Evolutionary conservation across 2,329 filamentous ascomycete genomes (phyloP).

Genomic region (Rutstroemia sp.): DNA sequence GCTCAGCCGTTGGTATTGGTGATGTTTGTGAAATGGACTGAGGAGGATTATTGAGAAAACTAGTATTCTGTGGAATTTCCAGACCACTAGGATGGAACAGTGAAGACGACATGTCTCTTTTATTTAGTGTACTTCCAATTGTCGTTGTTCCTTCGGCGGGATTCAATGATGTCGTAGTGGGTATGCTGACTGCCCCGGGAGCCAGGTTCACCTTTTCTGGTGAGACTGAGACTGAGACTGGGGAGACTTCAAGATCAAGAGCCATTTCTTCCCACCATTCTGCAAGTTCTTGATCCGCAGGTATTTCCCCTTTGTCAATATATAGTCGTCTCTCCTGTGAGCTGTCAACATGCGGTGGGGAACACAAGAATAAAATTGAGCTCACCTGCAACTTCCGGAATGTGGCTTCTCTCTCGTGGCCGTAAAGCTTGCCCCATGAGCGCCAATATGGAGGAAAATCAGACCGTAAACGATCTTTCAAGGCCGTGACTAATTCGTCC

Average conservation of each 20-base stretch:
- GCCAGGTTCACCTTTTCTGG: neutral
- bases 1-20: no score
- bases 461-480: neutral
- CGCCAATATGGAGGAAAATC: neutral
- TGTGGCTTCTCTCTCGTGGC: neutral
- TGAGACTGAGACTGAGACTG: no score
- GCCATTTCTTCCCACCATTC: neutral
- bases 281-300: neutral
- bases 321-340: neutral
- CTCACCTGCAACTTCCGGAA: neutral
- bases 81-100: no score
- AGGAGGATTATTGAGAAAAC: no score
- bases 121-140: neutral
- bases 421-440: neutral
- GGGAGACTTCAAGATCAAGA: neutral
- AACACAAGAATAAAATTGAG: neutral
- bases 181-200: no score
- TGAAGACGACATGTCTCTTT: no score
- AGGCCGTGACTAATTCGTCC: no score
- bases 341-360: neutral
- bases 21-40: no score
- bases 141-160: no score
- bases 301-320: neutral
- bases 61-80: no score
- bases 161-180: no score